Conservation (phyloP, 805 yeast species). For the Suhomyces sp. region DNA sequence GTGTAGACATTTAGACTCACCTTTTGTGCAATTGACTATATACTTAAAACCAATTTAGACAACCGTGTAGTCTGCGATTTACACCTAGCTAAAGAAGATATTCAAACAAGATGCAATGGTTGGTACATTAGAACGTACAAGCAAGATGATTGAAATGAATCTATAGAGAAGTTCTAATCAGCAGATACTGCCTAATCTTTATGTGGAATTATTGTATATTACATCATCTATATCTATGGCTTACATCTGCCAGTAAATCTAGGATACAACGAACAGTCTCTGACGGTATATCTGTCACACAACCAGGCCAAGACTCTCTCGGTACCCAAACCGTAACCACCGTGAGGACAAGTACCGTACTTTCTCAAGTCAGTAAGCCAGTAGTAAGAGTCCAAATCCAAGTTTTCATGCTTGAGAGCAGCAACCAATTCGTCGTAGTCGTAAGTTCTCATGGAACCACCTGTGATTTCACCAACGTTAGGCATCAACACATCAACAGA, state of each 20-base stretch:
- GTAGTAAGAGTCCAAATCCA: constrained; percentile 80
- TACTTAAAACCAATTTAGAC: no score
- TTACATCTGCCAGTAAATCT: constrained; percentile 97
- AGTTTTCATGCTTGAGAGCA: constrained; percentile 91
- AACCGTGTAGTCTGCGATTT: no score
- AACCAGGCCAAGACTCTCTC: constrained; percentile 98
- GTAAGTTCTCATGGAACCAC: constrained; percentile 97
- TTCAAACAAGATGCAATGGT: not conserved
- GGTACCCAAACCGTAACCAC: constrained; percentile 98
- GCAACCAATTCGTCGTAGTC: constrained; percentile 77
- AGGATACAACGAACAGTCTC: constrained; percentile 97
- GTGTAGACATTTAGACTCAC: not conserved
- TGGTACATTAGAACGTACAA: not conserved
- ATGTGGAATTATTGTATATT: no score
- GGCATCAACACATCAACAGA: constrained; percentile 99
- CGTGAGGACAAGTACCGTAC: constrained; percentile 98
- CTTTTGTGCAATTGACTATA: not conserved
- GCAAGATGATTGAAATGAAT: no score
- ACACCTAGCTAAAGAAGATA: no score
- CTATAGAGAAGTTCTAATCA: no score
- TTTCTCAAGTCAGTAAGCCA: constrained; percentile 96
- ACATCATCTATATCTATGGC: constrained; percentile 49
- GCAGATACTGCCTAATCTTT: no score
- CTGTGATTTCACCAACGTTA: constrained; percentile 97
- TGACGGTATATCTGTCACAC: constrained; percentile 94